These are phyloP conservation scores for Coniochaeta prunicola DNA, from an alignment of 2,329 filamentous ascomycete species.

Conservation along the genomic window DNA sequence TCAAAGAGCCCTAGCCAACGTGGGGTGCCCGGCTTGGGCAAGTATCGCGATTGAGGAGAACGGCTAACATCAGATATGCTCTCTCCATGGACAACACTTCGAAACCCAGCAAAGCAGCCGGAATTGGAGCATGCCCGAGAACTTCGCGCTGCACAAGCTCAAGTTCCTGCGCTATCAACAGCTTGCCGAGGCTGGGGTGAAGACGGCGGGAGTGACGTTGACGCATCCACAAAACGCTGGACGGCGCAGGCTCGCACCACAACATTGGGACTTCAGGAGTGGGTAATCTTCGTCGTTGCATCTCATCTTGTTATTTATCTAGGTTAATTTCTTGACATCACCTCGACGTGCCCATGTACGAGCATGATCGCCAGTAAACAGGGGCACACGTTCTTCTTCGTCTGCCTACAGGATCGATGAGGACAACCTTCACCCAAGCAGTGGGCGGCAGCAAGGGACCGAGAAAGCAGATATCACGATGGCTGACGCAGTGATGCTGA, in stretches of 20 bases:
- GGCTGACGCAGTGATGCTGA: too few relatives aligned
- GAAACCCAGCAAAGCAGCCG: background rate
- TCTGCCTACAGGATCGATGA: background rate
- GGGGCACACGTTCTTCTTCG: background rate
- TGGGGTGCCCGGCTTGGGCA: background rate
- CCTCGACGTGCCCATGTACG: background rate
- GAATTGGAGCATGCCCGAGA: background rate
- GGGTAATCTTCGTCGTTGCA: background rate
- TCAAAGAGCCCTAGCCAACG: background rate
- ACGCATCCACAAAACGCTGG: background rate
- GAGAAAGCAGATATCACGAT: background rate
- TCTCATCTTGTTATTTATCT: background rate
- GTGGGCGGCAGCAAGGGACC: background rate
- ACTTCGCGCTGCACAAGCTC: background rate
- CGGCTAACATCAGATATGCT: background rate
- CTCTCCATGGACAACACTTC: background rate
- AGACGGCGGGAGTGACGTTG: background rate
- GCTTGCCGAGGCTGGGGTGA: background rate
- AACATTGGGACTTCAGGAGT: background rate
- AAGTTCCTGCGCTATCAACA: background rate
- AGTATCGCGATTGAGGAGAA: background rate
- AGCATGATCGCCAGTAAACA: background rate
- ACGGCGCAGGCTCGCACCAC: background rate
- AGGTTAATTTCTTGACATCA: background rate
- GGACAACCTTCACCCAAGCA: background rate